Evolutionary conservation across 2,329 filamentous ascomycete genomes (phyloP).

Genomic region (Aspergillus neoniger): DNA sequence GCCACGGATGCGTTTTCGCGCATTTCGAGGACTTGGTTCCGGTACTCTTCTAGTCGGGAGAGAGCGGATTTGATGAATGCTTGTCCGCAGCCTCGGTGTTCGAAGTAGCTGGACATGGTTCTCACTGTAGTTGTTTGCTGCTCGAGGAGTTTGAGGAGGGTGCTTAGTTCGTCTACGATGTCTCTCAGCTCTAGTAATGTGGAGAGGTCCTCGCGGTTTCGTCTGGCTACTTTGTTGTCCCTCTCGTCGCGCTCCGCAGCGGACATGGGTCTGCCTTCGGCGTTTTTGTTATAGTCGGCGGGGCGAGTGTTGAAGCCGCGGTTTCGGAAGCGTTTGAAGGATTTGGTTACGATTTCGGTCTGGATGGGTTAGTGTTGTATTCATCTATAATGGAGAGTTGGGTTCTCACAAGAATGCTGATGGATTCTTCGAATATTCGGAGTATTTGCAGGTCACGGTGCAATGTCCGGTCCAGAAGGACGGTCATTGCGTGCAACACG

Average conservation of each 20-base stretch:
- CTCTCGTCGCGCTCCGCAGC: slow-evolving; percentile 44
- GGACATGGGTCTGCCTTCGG: slow-evolving; percentile 34
- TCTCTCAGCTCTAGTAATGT: slow-evolving; percentile 64
- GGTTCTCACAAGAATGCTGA: slow-evolving; percentile 59
- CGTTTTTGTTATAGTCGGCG: slow-evolving; percentile 32
- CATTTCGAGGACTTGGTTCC: slow-evolving; percentile 59
- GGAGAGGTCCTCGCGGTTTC: slow-evolving; percentile 65
- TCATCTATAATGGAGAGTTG: rapidly evolving
- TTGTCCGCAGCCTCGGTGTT: slow-evolving; percentile 45
- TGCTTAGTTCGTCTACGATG: slow-evolving; percentile 64
- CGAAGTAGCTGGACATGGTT: slow-evolving; percentile 38
- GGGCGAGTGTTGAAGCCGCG: slow-evolving; percentile 55
- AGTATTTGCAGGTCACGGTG: slow-evolving; percentile 65
- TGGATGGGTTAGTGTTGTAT: slow-evolving; percentile 25
- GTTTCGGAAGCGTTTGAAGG: slow-evolving; percentile 63
- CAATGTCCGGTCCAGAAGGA: slow-evolving; percentile 60
- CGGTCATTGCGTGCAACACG: slow-evolving; percentile 62
- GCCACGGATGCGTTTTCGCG: slow-evolving; percentile 58
- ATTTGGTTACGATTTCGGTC: slow-evolving; percentile 64
- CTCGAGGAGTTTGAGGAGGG: slow-evolving; percentile 59
- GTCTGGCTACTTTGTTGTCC: slow-evolving; percentile 53
- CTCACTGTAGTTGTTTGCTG: slow-evolving; percentile 56
- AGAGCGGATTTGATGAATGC: slow-evolving; percentile 57
- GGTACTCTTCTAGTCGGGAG: slow-evolving; percentile 57
- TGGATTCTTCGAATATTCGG: slow-evolving; percentile 66